These are phyloP conservation scores for Gracilaria caudata DNA, from an alignment of 23 red algal species.

Conservation along the genomic window DNA sequence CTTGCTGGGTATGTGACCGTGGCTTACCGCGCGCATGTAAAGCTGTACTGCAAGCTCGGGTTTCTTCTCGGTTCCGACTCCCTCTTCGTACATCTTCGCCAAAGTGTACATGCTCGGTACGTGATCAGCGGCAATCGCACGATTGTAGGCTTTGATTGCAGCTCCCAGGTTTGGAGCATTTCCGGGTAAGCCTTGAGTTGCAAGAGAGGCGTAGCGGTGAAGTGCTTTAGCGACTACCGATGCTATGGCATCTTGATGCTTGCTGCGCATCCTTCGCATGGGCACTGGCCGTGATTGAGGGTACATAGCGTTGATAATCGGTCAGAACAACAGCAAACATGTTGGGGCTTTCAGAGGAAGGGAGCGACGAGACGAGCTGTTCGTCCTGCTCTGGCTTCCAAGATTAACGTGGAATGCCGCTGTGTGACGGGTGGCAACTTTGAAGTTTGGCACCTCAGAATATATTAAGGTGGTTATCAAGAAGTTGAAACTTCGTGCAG, in stretches of 20 bases:
- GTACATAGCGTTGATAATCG: background rate
- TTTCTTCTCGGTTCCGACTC: constrained; percentile 1
- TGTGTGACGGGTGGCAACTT: background rate
- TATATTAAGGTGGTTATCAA: background rate
- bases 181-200: constrained; percentile 1
- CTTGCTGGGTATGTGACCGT: constrained; percentile 10
- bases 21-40: constrained; percentile 39
- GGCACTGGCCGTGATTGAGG: background rate
- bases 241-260: constrained; percentile 17
- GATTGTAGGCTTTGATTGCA: background rate
- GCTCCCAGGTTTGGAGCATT: constrained; percentile 5
- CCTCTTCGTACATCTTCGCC: constrained; percentile 31
- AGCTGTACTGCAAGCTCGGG: constrained; percentile 14
- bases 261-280: constrained; percentile 4
- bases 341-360: background rate
- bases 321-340: background rate
- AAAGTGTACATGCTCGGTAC: constrained; percentile 28
- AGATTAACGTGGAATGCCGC: background rate
- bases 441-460: background rate
- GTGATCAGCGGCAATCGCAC: constrained; percentile 1
- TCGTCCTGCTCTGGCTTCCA: background rate
- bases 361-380: background rate
- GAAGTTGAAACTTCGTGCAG: background rate
- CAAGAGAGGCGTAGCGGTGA: constrained; percentile 7
- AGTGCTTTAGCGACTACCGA: constrained; percentile 5